Conservation (phyloP, 176 grass and related monocot genomes). For the Guadua angustifolia region DNA sequence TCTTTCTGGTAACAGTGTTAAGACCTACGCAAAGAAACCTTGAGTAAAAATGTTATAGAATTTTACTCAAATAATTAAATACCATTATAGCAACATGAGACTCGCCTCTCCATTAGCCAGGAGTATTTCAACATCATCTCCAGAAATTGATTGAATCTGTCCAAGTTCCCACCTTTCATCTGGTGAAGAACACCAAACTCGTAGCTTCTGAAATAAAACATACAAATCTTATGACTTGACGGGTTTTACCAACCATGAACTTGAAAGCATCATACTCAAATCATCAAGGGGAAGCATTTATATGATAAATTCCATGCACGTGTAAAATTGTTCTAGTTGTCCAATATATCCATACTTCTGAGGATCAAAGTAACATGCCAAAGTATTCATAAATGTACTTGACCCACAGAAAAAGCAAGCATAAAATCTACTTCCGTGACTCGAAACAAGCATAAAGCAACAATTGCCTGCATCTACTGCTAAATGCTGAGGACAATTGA, state of each 20-base stretch:
- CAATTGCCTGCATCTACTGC: background rate
- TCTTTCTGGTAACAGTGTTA: conserved; percentile 67
- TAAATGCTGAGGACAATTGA: conserved; percentile 8
- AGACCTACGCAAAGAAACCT: conserved; percentile 59
- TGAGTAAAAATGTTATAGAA: conserved; percentile 42
- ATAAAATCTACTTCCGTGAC: background rate
- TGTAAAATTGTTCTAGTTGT: conserved; percentile 3
- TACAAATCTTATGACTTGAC: conserved; percentile 7
- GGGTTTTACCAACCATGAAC: conserved; percentile 8
- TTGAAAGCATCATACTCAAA: conserved; percentile 27
- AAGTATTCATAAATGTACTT: conserved; percentile 6
- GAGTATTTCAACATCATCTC: conserved; percentile 69
- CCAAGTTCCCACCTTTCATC: conserved; percentile 84
- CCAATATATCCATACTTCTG: conserved; percentile 36
- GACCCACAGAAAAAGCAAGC: conserved; percentile 33
- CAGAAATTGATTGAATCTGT: conserved; percentile 77
- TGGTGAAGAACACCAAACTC: conserved; percentile 76
- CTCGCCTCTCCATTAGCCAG: conserved; percentile 74
- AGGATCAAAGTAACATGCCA: conserved; percentile 27
- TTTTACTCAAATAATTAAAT: conserved; percentile 22
- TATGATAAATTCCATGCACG: conserved; percentile 23
- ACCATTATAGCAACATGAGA: conserved; percentile 34
- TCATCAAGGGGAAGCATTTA: conserved; percentile 22
- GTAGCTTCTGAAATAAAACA: conserved; percentile 70
- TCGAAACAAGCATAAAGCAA: conserved; percentile 24